Evolutionary conservation across 2,329 filamentous ascomycete species (phyloP).

Genomic region (Pseudogymnoascus sp.): DNA sequence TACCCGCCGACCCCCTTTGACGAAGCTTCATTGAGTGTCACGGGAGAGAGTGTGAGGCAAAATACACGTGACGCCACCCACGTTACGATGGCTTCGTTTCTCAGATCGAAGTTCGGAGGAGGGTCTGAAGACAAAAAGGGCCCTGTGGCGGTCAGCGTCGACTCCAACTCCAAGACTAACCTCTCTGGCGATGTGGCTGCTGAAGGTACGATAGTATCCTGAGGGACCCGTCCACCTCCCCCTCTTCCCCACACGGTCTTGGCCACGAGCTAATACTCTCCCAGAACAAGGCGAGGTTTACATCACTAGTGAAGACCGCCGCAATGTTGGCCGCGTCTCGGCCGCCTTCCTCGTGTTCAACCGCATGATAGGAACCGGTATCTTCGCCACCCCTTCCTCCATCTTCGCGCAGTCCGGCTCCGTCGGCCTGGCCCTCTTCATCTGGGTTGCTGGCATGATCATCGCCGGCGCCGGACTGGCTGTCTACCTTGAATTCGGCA

Average conservation of each 20-base stretch:
- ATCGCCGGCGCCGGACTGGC: slow-evolving; percentile 54
- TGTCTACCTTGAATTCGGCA: slow-evolving; percentile 61
- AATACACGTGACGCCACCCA: not conserved
- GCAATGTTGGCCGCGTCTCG: slow-evolving; percentile 47
- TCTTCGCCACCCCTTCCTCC: slow-evolving; percentile 54
- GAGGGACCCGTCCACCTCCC: not conserved
- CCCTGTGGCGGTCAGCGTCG: not conserved
- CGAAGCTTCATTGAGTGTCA: not conserved
- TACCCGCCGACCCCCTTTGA: not conserved
- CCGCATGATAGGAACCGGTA: slow-evolving; percentile 58
- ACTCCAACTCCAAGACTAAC: slow-evolving; percentile 1
- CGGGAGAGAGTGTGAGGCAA: not conserved
- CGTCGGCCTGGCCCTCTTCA: slow-evolving; percentile 52
- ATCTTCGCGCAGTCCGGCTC: slow-evolving; percentile 51
- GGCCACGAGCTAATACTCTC: not conserved
- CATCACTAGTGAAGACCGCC: slow-evolving; percentile 26
- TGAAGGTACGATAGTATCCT: not conserved
- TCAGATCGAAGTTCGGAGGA: not conserved
- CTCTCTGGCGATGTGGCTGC: not conserved
- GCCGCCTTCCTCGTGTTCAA: slow-evolving; percentile 55
- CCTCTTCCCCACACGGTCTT: not conserved
- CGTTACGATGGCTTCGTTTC: not conserved
- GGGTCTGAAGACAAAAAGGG: not conserved
- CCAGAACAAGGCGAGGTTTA: slow-evolving; percentile 10
- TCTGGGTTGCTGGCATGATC: slow-evolving; percentile 55